Evolutionary conservation across 108 stramenopile genomes (phyloP).

Genomic region (Aureococcus anophagefferens): DNA sequence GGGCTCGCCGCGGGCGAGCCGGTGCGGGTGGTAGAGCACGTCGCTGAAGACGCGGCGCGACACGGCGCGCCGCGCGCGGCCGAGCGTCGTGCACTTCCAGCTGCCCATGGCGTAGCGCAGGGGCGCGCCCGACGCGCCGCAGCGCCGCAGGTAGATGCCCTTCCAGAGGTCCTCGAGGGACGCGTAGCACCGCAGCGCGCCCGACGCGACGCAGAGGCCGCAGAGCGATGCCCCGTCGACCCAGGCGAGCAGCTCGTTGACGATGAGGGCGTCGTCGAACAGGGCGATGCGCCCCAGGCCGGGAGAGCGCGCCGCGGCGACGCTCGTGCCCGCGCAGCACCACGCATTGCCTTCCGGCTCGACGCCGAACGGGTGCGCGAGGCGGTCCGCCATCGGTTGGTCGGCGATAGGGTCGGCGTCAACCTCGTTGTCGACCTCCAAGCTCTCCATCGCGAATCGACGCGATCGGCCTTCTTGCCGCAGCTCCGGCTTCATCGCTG

Average conservation of each 20-base stretch:
- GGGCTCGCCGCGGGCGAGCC: not conserved
- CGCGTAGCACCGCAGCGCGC: not conserved
- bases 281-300: not conserved
- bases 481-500: too few relatives aligned
- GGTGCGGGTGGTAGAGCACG: slow-evolving; percentile 3
- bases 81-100: slow-evolving; percentile 1
- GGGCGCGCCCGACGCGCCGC: not conserved
- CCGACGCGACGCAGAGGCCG: not conserved
- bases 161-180: slow-evolving; percentile 4
- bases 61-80: not conserved
- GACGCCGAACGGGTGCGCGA: slow-evolving; percentile 15
- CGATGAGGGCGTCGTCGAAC: not conserved
- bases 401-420: too few relatives aligned
- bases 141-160: not conserved
- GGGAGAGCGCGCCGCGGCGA: not conserved
- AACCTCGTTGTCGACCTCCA: too few relatives aligned
- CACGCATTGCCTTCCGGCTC: slow-evolving; percentile 4
- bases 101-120: not conserved
- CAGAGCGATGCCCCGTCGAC: not conserved
- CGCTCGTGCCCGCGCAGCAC: not conserved
- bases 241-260: not conserved
- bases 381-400: too few relatives aligned
- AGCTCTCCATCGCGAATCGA: too few relatives aligned
- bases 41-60: not conserved
- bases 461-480: too few relatives aligned